Evolutionary conservation across 106 monocot species (phyloP).

Genomic region (Dendrobium chrysotoxum): DNA sequence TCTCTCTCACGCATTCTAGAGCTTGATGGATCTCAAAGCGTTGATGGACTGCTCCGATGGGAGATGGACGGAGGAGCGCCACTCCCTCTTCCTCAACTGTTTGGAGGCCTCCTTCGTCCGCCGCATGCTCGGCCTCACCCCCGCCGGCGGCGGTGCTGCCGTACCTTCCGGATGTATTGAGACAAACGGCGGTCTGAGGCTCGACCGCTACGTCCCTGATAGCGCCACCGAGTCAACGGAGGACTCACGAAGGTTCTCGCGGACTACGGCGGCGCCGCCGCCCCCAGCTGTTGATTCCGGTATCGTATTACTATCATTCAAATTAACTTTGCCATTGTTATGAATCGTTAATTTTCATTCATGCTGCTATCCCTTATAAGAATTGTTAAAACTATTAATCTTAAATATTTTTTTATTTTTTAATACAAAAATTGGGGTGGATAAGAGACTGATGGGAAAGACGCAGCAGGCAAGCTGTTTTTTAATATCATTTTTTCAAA

Average conservation of each 20-base stretch:
- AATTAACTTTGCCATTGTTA: too few species aligned
- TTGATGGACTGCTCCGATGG: slow-evolving; percentile 8
- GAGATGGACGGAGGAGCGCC: slow-evolving; percentile 21
- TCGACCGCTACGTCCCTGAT: background rate
- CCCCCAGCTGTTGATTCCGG: too few species aligned
- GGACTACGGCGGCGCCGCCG: background rate
- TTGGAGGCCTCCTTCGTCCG: slow-evolving; percentile 22
- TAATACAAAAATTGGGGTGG: too few species aligned
- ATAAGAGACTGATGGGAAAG: too few species aligned
- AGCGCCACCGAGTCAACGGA: slow-evolving; percentile 22
- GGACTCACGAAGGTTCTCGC: background rate
- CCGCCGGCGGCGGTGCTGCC: background rate
- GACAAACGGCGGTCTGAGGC: background rate
- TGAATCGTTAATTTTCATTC: too few species aligned
- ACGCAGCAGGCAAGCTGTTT: too few species aligned
- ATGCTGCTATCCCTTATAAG: too few species aligned
- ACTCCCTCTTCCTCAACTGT: slow-evolving; percentile 20
- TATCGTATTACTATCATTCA: too few species aligned
- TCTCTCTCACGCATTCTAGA: background rate
- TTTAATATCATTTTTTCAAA: too few species aligned
- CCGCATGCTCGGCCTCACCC: background rate
- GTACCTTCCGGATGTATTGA: background rate
- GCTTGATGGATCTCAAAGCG: slow-evolving; percentile 10
- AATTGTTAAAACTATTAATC: too few species aligned
- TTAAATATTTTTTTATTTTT: too few species aligned